These are phyloP conservation scores for Apodospora peruviana DNA, from an alignment of 495 filamentous ascomycete species.

Conservation along the genomic window DNA sequence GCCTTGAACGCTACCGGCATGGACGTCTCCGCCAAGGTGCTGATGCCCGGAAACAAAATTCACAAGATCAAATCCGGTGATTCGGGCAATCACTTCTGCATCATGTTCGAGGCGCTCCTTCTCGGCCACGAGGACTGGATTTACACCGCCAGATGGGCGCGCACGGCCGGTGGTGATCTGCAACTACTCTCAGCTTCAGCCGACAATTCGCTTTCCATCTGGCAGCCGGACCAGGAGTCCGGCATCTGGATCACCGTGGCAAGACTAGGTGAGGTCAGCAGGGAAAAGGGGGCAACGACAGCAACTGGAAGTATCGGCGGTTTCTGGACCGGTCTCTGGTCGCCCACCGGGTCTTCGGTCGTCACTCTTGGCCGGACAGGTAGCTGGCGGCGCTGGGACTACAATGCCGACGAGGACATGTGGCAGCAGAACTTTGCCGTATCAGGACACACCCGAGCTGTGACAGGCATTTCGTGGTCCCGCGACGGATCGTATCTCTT, in stretches of 20 bases:
- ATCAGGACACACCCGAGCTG: conserved; percentile 75
- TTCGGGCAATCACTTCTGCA: conserved; percentile 51
- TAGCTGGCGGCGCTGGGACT: conserved; percentile 81
- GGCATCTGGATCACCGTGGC: conserved; percentile 85
- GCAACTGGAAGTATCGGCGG: conserved; percentile 93
- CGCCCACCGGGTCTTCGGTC: conserved; percentile 66
- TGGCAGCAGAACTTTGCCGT: conserved; percentile 77
- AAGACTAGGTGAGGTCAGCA: conserved; percentile 85
- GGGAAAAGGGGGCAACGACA: conserved; percentile 89
- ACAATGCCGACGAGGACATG: conserved; percentile 40
- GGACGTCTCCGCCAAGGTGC: conserved; percentile 39
- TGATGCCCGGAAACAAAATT: conserved; percentile 74
- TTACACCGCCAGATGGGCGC: conserved; percentile 75
- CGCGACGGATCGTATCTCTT: conserved; percentile 77
- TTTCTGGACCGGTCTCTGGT: conserved; percentile 95
- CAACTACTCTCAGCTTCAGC: conserved; percentile 88
- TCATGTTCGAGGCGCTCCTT: conserved; percentile 92
- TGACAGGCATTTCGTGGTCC: conserved; percentile 79
- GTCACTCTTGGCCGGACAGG: conserved; percentile 84
- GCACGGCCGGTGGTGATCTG: conserved; percentile 30
- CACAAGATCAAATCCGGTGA: conserved; percentile 56
- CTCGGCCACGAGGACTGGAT: conserved; percentile 99
- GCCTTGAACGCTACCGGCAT: conserved; percentile 34
- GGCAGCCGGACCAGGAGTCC: conserved; percentile 75
- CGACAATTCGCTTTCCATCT: conserved; percentile 90